These are phyloP conservation scores for Cordyceps militaris DNA, from an alignment of 2,329 filamentous ascomycete genomes.

Conservation along the genomic window DNA sequence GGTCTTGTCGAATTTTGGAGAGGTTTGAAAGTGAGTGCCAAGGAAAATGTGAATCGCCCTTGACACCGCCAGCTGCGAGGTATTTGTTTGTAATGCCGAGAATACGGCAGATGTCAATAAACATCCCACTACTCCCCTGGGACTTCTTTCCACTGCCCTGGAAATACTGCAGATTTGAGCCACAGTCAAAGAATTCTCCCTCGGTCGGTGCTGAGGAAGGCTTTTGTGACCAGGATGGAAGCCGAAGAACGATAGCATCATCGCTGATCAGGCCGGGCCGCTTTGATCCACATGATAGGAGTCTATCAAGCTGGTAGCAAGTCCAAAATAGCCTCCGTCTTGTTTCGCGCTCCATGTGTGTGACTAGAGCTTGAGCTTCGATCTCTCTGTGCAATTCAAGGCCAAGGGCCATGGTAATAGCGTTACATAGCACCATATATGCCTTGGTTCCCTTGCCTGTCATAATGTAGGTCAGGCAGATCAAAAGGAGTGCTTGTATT, in stretches of 20 bases:
- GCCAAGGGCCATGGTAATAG: slow-evolving; percentile 75
- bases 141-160: slow-evolving; percentile 61
- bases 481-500: slow-evolving; percentile 66
- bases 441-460: slow-evolving; percentile 75
- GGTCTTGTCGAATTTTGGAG: slow-evolving; percentile 76
- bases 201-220: slow-evolving; percentile 57
- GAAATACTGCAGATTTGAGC: slow-evolving; percentile 69
- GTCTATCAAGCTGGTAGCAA: slow-evolving; percentile 81
- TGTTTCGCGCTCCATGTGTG: slow-evolving; percentile 65
- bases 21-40: slow-evolving; percentile 83
- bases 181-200: slow-evolving; percentile 73
- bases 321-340: slow-evolving; percentile 81
- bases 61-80: slow-evolving; percentile 76
- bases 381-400: slow-evolving; percentile 75
- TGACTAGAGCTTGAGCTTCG: slow-evolving; percentile 53
- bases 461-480: slow-evolving; percentile 70
- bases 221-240: slow-evolving; percentile 67
- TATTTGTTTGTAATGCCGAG: slow-evolving; percentile 79
- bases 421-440: slow-evolving; percentile 79
- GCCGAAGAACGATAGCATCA: slow-evolving; percentile 64
- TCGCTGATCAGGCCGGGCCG: slow-evolving; percentile 74
- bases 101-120: slow-evolving; percentile 78
- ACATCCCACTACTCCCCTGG: slow-evolving; percentile 70
- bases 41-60: slow-evolving; percentile 83
- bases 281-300: slow-evolving; percentile 72